Percentiles rank a stretch among this genome's conserved stretches.
Conservation (phyloP, 1,284 basidiomycete species). For the Malassezia yamatoensis region DNA sequence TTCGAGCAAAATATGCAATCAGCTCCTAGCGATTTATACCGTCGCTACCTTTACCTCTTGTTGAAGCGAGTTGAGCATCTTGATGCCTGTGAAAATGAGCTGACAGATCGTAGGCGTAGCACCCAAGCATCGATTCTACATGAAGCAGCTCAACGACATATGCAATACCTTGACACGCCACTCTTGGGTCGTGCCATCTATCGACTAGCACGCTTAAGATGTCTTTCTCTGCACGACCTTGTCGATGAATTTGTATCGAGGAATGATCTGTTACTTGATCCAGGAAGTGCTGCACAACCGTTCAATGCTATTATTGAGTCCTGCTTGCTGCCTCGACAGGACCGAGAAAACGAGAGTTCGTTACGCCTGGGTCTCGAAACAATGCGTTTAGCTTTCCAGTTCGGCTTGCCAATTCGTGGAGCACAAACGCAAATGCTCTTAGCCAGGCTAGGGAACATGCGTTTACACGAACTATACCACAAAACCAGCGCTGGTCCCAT, state of each 20-base stretch:
- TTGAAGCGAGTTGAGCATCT: slow-evolving; percentile 13
- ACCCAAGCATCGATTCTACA: background rate
- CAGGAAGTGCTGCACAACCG: slow-evolving; percentile 3
- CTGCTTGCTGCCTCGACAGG: background rate
- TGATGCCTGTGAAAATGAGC: background rate
- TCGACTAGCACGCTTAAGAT: slow-evolving; percentile 8
- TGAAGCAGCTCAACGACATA: background rate
- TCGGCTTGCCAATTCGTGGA: background rate
- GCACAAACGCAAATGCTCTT: slow-evolving; percentile 4
- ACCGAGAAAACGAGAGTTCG: background rate
- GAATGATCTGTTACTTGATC: background rate
- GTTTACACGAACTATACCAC: too few relatives aligned
- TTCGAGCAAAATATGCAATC: background rate
- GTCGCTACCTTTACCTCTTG: slow-evolving; percentile 12
- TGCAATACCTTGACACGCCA: background rate
- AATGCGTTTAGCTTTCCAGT: too few relatives aligned
- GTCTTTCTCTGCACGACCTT: background rate
- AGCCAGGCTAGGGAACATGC: background rate
- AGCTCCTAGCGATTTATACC: background rate
- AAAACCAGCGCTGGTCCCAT: too few relatives aligned
- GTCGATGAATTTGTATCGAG: background rate
- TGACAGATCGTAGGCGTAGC: background rate
- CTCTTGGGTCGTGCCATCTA: slow-evolving; percentile 11
- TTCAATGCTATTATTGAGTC: slow-evolving; percentile 2
- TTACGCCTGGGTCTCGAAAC: too few relatives aligned